A percentile compares a stretch with the other conserved stretches of the same genome.
phyloP scores from a whole-genome alignment of 208 protist species.

The Chromosphaera perkinsii region DNA sequence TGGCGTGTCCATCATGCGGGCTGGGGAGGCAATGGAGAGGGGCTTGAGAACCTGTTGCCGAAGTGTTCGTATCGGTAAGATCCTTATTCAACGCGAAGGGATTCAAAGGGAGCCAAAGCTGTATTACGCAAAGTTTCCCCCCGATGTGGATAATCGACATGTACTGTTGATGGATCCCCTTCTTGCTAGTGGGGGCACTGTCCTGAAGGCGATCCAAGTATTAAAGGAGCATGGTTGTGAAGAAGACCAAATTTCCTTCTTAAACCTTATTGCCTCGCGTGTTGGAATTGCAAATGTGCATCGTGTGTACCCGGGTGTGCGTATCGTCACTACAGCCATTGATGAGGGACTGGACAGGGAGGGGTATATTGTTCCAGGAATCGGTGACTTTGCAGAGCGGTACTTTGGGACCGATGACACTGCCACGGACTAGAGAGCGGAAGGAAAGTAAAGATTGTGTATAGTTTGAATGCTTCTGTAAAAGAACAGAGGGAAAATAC shows the following conservation, averaged over 20 bases:
- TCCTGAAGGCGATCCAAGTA: conserved; percentile 60
- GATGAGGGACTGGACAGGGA: conserved; percentile 79
- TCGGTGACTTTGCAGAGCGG: conserved; percentile 91
- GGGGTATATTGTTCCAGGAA: conserved; percentile 84
- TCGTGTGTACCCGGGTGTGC: conserved; percentile 12
- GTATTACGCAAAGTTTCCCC: conserved; percentile 89
- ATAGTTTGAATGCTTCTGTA: no score
- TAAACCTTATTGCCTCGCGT: conserved; percentile 83
- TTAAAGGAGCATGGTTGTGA: conserved; percentile 73
- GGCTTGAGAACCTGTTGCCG: conserved; percentile 77
- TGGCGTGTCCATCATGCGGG: conserved; percentile 90
- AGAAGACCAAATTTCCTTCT: conserved; percentile 89
- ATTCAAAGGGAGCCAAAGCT: no score
- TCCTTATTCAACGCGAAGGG: conserved; percentile 93
- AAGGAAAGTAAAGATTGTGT: no score
- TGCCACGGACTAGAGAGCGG: no score
- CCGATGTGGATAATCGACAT: conserved; percentile 73
- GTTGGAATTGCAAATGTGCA: conserved; percentile 57
- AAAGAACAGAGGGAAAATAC: no score
- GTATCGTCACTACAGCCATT: conserved; percentile 77
- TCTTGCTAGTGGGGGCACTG: conserved; percentile 70
- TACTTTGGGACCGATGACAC: conserved; percentile 83
- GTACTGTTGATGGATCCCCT: conserved; percentile 93
- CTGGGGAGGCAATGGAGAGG: conserved; percentile 52
- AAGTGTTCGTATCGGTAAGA: conserved; percentile 92